Base-by-base conservation (phyloP, 352 stramenopile genomes). In the Saprolegnia diclina region DNA sequence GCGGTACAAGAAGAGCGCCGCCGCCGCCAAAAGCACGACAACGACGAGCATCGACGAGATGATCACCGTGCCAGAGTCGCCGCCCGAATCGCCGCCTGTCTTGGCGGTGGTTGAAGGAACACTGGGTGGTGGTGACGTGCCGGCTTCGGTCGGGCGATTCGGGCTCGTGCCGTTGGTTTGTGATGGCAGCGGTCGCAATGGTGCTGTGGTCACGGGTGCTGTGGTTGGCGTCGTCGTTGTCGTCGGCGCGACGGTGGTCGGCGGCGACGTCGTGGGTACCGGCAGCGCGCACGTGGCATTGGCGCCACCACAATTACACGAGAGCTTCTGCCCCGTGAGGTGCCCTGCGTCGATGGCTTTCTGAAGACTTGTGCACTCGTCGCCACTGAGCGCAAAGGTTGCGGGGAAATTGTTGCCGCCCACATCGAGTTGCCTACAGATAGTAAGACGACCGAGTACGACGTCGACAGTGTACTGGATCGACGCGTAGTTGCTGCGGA, bases 401-500 rank as follows among this genome's bases (percentile, higher is more conserved):
- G 57, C 14, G 4, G 37, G 13, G 18, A 40, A 66, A 18, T 40
- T 40, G 29, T 66, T 66, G 42, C 37, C 57, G 44, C 18, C 38
- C 37, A 66, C 29, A 21, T 66, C 50, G 37, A 66, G 40, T 40
- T 66, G 57, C 35, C 57, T 53, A 66, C 16, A 40, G 29, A 26
- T 1, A 18, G 11, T 65, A 11, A 55, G 57, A 22, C 18, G 14
- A n/a, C 18, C 29, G 35, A 9, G 16, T 22, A 9, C 16, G 32
- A 21, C 21, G 37, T 37, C 42, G 42, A 6, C 18, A 40, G 22
- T 24, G 14, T 32, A 66, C 57, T 53, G 37, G 57, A 66, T 66
- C 6, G 57, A 54, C 4, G 57, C 11, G 9, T 66, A 42, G 57
- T 22, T 66, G 5, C n/a, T 6, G 26, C 38, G 19, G 24, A 66